Evolutionary conservation across 1,139 yeast genomes (phyloP).

Genomic region (Zygosaccharomyces sapae): DNA sequence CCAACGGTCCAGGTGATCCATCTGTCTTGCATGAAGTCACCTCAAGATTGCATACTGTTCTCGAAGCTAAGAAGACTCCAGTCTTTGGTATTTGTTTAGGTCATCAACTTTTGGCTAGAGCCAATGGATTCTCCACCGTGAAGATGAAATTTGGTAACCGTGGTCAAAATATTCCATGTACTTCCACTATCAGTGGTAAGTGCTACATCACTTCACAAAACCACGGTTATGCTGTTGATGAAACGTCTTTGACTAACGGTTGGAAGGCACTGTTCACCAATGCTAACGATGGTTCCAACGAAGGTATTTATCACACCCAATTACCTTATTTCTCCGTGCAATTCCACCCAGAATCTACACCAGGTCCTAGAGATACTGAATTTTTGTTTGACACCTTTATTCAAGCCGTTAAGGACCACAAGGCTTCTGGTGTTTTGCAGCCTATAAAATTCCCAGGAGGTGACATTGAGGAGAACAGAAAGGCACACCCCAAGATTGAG

Average conservation of each 20-base stretch:
- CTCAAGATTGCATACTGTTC: conserved; percentile 49
- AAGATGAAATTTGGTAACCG: conserved; percentile 98
- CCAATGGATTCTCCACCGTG: conserved; percentile 87
- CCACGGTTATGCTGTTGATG: conserved; percentile 97
- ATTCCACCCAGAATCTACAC: conserved; percentile 98
- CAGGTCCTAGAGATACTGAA: conserved; percentile 99
- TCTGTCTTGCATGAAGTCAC: conserved; percentile 56
- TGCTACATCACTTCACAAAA: conserved; percentile 99
- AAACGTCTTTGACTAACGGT: conserved; percentile 62
- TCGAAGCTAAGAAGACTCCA: conserved; percentile 66
- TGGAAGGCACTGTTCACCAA: conserved; percentile 95
- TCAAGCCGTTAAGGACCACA: conserved; percentile 65
- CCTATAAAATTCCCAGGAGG: conserved; percentile 94
- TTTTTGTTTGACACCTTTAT: conserved; percentile 93
- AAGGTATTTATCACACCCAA: conserved; percentile 89
- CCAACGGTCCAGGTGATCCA: conserved; percentile 99
- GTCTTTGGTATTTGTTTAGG: conserved; percentile 98
- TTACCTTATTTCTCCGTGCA: conserved; percentile 95
- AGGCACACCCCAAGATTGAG: conserved; percentile 68
- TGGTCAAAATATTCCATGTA: conserved; percentile 99
- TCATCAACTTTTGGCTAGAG: conserved; percentile 94
- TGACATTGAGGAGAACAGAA: conserved; percentile 61
- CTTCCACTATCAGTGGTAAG: conserved; percentile 86
- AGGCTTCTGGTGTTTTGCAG: conserved; percentile 53
- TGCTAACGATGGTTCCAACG: conserved; percentile 95